A percentile compares a stretch with the other conserved stretches of the same genome.
Evolutionary conservation across 1,284 basidiomycete genomes (phyloP).

Genomic region (Clitocybe nebularis): DNA sequence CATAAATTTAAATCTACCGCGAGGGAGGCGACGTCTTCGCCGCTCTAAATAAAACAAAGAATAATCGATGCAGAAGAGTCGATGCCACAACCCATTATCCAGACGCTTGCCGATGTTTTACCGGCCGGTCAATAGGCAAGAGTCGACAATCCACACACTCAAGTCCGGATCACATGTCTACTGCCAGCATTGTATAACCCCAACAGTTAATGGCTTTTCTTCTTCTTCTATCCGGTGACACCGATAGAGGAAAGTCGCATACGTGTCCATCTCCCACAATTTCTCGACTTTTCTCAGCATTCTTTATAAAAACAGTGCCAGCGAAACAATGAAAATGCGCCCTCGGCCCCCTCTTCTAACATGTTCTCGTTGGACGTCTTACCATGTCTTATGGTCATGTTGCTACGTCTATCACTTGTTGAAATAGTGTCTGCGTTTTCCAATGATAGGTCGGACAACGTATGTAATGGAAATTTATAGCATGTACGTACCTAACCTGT

Average conservation of each 20-base stretch:
- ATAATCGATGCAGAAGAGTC: no score
- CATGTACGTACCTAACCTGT: constrained; percentile 1
- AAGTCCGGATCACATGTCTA: constrained; percentile 10
- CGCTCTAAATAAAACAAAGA: no score
- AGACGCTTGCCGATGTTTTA: no score
- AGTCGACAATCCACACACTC: not conserved
- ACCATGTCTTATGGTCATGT: constrained; percentile 10
- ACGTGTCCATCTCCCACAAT: constrained; percentile 14
- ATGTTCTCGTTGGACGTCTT: constrained; percentile 12
- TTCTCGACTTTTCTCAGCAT: not conserved
- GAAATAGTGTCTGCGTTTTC: constrained; percentile 23
- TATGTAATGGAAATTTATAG: constrained; percentile 16
- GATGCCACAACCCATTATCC: no score
- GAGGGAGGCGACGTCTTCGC: no score
- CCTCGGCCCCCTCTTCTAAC: constrained; percentile 6
- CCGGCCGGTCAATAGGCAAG: no score
- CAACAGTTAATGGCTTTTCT: not conserved
- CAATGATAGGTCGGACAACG: constrained; percentile 30
- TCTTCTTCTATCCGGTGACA: constrained; percentile 8
- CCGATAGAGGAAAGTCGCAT: constrained; percentile 3
- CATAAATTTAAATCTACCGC: no score
- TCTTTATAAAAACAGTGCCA: constrained; percentile 9
- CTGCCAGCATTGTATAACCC: constrained; percentile 9
- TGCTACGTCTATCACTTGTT: constrained; percentile 9
- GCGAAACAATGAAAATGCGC: constrained; percentile 2